phyloP scores from a whole-genome alignment of 2,329 filamentous ascomycete genomes.

The Cladophialophora immunda region DNA sequence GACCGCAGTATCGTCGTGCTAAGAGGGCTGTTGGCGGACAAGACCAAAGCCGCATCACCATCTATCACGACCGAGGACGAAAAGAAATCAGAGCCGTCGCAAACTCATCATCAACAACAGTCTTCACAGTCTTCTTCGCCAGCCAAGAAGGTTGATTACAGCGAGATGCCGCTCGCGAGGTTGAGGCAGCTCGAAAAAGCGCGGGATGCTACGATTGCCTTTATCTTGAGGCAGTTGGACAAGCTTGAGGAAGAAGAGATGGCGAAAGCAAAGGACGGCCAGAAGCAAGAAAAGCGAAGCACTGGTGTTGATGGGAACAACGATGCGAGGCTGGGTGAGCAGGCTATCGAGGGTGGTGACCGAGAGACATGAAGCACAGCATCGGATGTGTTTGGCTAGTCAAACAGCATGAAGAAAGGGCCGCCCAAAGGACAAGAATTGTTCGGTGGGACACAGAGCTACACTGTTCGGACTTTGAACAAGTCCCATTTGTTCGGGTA shows the following conservation, averaged over 20 bases:
- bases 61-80: not conserved
- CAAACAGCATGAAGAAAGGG: not conserved
- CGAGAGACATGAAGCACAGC: not conserved
- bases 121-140: conserved; percentile 33
- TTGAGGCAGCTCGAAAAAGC: conserved; percentile 61
- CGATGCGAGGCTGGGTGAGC: not conserved
- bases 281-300: not conserved
- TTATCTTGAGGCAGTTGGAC: conserved; percentile 62
- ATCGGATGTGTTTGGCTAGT: not conserved
- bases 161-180: conserved; percentile 46
- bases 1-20: conserved; percentile 59
- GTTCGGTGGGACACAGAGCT: not conserved
- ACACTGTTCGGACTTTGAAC: not conserved
- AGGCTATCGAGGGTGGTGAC: not conserved
- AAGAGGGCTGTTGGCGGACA: conserved; percentile 55
- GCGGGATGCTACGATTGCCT: conserved; percentile 61
- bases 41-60: conserved; percentile 40
- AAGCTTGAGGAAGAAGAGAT: conserved; percentile 54
- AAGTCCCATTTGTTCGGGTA: not conserved
- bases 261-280: not conserved
- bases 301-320: not conserved
- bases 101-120: not conserved
- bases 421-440: not conserved
- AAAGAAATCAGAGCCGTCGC: conserved; percentile 2
- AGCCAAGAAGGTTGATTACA: conserved; percentile 51